phyloP scores from a whole-genome alignment of 768 basidiomycete species.

The Gyrodon lividus region DNA sequence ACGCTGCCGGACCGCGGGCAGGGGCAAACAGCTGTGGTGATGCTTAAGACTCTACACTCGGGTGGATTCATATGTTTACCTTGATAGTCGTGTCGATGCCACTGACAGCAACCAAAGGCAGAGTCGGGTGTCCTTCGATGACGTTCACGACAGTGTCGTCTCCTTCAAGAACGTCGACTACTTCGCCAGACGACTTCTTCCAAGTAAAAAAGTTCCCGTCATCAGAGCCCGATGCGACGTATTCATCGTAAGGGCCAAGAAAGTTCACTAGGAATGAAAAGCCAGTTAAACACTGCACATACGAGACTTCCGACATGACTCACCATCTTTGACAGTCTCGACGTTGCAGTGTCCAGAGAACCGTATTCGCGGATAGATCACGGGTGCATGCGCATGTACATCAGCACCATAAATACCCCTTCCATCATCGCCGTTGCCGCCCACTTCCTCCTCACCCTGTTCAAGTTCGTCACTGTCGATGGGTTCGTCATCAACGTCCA shows the following conservation, averaged over 20 bases:
- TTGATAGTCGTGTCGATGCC: conserved; percentile 88
- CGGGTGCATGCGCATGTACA: conserved; percentile 39
- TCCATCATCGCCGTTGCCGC: conserved; percentile 35
- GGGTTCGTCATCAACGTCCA: conserved; percentile 30
- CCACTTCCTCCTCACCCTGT: conserved; percentile 29
- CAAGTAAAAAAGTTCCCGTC: conserved; percentile 89
- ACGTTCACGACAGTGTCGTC: conserved; percentile 82
- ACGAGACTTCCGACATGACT: conserved; percentile 20
- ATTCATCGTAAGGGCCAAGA: conserved; percentile 75
- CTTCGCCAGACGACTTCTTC: conserved; percentile 61
- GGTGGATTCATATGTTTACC: conserved; percentile 37
- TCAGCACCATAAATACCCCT: conserved; percentile 23
- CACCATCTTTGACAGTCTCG: conserved; percentile 86
- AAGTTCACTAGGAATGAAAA: conserved; percentile 65
- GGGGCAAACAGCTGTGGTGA: conserved; percentile 63
- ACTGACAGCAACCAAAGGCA: conserved; percentile 81
- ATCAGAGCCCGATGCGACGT: conserved; percentile 80
- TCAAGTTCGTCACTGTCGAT: conserved; percentile 26
- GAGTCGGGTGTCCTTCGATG: conserved; percentile 75
- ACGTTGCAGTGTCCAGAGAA: conserved; percentile 76
- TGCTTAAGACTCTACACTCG: background rate
- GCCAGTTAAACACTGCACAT: background rate
- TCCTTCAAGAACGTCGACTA: conserved; percentile 82
- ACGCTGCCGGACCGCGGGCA: conserved; percentile 42
- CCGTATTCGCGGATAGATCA: conserved; percentile 60